These are phyloP conservation scores for Colletotrichum eremochloae DNA, from an alignment of 2,329 filamentous ascomycete genomes.

Conservation along the genomic window DNA sequence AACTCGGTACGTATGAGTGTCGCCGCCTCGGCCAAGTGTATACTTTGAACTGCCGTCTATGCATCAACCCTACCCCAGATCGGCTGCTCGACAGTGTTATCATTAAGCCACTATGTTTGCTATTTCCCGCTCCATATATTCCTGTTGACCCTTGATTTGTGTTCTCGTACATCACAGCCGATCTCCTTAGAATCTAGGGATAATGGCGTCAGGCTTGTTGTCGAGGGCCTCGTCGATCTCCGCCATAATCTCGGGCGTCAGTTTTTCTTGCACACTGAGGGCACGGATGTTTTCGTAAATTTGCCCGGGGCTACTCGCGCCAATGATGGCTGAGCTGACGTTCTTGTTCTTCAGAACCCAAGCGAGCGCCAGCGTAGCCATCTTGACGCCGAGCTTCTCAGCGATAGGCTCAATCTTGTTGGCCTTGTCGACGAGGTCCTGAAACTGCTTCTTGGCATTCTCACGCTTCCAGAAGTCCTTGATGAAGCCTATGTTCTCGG, in stretches of 20 bases:
- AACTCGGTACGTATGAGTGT: not conserved
- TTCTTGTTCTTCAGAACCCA: constrained; percentile 75
- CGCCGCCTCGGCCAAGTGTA: not conserved
- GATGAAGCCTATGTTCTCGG: constrained; percentile 69
- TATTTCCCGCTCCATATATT: not conserved
- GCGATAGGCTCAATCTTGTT: constrained; percentile 73
- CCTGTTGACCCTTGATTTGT: not conserved
- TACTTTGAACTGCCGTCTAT: not conserved
- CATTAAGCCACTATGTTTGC: not conserved
- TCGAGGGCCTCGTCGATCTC: constrained; percentile 71
- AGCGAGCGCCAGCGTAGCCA: constrained; percentile 68
- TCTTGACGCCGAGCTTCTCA: constrained; percentile 71
- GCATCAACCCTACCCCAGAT: not conserved
- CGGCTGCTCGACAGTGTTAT: not conserved
- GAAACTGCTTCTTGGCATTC: constrained; percentile 66
- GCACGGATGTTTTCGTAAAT: constrained; percentile 71
- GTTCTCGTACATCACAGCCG: not conserved
- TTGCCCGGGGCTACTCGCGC: constrained; percentile 70
- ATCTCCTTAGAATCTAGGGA: constrained; percentile 49
- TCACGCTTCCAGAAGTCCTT: constrained; percentile 62
- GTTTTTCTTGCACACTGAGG: constrained; percentile 64
- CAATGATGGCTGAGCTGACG: constrained; percentile 72
- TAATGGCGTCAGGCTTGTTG: constrained; percentile 67
- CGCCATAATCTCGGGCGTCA: constrained; percentile 70
- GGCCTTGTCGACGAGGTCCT: constrained; percentile 70